phyloP scores from a whole-genome alignment of 345 rosid genomes.

The Geranium brycei region DNA sequence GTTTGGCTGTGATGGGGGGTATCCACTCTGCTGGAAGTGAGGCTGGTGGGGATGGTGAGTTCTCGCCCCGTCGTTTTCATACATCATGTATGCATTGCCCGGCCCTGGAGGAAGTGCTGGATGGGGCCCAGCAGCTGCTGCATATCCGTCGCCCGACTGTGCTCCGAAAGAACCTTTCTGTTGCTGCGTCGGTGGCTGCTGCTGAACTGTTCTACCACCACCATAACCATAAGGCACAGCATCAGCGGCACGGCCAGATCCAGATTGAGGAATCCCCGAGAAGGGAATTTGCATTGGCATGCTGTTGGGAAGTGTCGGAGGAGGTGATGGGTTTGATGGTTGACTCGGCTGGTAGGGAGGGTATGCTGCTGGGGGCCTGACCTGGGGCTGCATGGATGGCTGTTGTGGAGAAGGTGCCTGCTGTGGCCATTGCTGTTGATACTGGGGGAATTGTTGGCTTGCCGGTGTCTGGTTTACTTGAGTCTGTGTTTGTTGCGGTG shows the following conservation, averaged over 20 bases:
- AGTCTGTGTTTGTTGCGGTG: slow-evolving; percentile 42
- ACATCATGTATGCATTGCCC: slow-evolving; percentile 55
- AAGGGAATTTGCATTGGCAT: slow-evolving; percentile 62
- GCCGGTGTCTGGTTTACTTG: slow-evolving; percentile 36
- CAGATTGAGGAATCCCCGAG: slow-evolving; percentile 59
- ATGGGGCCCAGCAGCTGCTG: slow-evolving; percentile 38
- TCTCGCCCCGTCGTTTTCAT: slow-evolving; percentile 54
- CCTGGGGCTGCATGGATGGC: slow-evolving; percentile 45
- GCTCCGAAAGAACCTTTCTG: slow-evolving; percentile 46
- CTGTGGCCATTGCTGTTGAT: slow-evolving; percentile 69
- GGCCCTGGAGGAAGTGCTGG: slow-evolving; percentile 45
- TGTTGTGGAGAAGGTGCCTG: slow-evolving; percentile 38
- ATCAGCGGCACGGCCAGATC: slow-evolving; percentile 42
- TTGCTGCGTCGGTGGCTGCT: slow-evolving; percentile 60
- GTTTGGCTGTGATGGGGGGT: slow-evolving; percentile 35
- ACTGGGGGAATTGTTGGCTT: slow-evolving; percentile 45
- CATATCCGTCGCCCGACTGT: slow-evolving; percentile 54
- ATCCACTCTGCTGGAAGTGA: slow-evolving; percentile 64
- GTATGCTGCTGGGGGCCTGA: slow-evolving; percentile 53
- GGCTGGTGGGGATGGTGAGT: slow-evolving; percentile 46
- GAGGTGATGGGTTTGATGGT: slow-evolving; percentile 43
- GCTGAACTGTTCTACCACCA: slow-evolving; percentile 38
- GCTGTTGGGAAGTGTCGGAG: slow-evolving; percentile 50
- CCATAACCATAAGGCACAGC: slow-evolving; percentile 58
- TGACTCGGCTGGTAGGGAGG: slow-evolving; percentile 49